Conservation (phyloP, 352 stramenopile genomes). For the Plasmopara viticola region DNA sequence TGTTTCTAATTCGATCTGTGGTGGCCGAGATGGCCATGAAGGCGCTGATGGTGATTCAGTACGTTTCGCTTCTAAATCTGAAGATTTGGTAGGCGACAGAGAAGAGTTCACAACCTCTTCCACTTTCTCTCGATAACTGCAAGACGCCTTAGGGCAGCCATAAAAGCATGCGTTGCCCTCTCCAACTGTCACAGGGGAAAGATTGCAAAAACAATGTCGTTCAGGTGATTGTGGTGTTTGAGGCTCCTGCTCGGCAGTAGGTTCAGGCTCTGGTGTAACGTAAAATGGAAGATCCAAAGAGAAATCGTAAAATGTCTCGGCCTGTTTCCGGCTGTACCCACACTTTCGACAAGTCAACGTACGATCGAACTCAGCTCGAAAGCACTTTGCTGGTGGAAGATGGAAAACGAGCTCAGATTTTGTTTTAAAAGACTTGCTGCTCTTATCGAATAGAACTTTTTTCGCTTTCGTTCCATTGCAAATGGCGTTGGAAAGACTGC, state of each 20-base stretch:
- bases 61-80: constrained; percentile 5
- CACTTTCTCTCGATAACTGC: constrained; percentile 55
- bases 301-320: constrained; percentile 84
- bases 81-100: constrained; percentile 10
- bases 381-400: constrained; percentile 67
- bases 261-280: constrained; percentile 17
- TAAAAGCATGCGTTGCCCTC: constrained; percentile 38
- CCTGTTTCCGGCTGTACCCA: constrained; percentile 67
- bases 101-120: constrained; percentile 3
- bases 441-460: constrained; percentile 5
- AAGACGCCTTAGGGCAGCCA: constrained; percentile 51
- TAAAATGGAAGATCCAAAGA: constrained; percentile 71
- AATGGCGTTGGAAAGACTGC: constrained; percentile 63
- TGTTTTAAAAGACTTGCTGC: constrained; percentile 12
- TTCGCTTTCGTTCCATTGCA: constrained; percentile 22
- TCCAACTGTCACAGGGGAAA: constrained; percentile 27
- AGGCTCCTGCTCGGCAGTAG: constrained; percentile 25
- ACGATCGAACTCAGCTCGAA: constrained; percentile 67
- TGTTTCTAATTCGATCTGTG: constrained; percentile 44
- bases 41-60: constrained; percentile 7
- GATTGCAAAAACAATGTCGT: constrained; percentile 57
- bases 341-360: constrained; percentile 75
- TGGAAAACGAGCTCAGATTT: constrained; percentile 42
- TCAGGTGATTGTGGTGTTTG: constrained; percentile 25
- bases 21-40: constrained; percentile 8